Evolutionary conservation across 192 early-diverging fungal species (phyloP), one percentile per base, ranked within the genome.

Genomic region (Backusella sp.): DNA sequence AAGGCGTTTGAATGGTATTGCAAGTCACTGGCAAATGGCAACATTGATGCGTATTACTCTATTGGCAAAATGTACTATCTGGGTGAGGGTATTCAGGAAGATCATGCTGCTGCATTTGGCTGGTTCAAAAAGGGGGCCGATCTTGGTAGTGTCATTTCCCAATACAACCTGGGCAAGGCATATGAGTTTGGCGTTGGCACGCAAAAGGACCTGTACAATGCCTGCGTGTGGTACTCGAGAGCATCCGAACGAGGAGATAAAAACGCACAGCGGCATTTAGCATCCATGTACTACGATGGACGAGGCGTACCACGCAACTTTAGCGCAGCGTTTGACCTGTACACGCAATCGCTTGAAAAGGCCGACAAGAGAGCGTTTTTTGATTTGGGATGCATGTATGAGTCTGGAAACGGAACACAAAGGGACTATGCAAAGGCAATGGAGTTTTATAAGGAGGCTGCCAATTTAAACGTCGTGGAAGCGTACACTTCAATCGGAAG

Each of bases 201-300:
- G 3, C 56, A 62, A 14, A 62, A 62, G n/a, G 56, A 62, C n/a
- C 4, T 62, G 21, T 62, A 62, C 28, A 62, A 62, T 62, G 56
- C 56, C 0, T 62, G 56, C 3, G 56, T 62, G 28, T 62, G 56
- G 56, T 62, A 62, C 28, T 19, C 56, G 2, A 62, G 56, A 62
- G 56, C 56, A 62, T 26, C 56, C 2, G 56, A 62, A 23, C 11
- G 56, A 62, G 56, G 56, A 5, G 56, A 62, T 12, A 62, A 62
- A 28, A 62, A 62, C 14, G 56, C 56, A 62, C 21, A 62, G 8
- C 56, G 56, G 21, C 56, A 28, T 62, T 62, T 62, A 9, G 56
- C 56, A 28, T 62, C 56, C 23, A 62, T 62, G 56, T 62, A 62
- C 56, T 62, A 62, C 56, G 56, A 62, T 28, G 56, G 56, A 28